Base-by-base conservation (phyloP, 345 rosid genomes). In the Luvunga scandens region DNA sequence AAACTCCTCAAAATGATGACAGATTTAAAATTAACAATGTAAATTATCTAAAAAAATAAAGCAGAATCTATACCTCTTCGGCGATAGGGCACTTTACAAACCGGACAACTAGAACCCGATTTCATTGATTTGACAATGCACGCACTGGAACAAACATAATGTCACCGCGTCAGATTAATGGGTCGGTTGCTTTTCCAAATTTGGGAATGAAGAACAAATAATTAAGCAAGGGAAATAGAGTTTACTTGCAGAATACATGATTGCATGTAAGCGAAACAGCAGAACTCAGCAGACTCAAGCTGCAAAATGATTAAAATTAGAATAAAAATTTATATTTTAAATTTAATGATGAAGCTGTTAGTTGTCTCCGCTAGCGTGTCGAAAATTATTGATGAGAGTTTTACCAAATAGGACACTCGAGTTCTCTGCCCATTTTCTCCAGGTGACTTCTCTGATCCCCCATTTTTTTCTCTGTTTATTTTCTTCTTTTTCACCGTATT, bases 361-460 rank as follows among this genome's bases (percentile, higher is more conserved):
- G 18, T 45, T 45, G 4, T 45, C 21, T 0, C 18, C 27, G 10
- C 6, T 1, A 1, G 16, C 21, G 14, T 21, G 24, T 16, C 9
- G 66, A 39, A 24, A 38, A 14, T 14, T 36, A 27, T 14, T 39
- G 62, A 28, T 69, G 28, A 48, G 67, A 66, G 53, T 14, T 16
- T 71, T 88, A 95, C 99, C 98, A 92, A 80, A 93, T 91, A 3
- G 99, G 98, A 84, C 98, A 96, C 81, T 94, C 91, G 86, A 94
- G 93, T 82, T 93, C 99, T 79, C 93, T 84, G 81, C 98, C 97
- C 99, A 96, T 89, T 84, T 77, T 94, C 90, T 94, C 97, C 50
- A 96, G 86, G 67, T 92, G 90, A 72, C 66, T 83, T 57, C 45
- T 64, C 34, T 80, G 83, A 74, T 91, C 97, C 71, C 77, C 94